Percentiles rank a stretch among this genome's conserved stretches.
These are phyloP conservation scores for Posidonia oceanica DNA, from an alignment of 116 monocot genomes.

Conservation along the genomic window DNA sequence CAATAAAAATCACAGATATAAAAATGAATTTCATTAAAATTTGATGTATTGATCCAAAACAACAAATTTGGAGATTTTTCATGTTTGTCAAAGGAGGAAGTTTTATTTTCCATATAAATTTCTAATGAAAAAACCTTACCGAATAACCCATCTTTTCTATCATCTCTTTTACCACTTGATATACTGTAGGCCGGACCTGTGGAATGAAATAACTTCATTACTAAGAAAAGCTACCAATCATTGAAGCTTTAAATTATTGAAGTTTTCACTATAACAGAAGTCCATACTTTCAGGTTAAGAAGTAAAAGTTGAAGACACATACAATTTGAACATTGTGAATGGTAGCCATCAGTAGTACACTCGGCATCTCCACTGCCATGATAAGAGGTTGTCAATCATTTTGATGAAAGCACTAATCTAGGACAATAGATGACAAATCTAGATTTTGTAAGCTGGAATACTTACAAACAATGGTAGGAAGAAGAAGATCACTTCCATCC, in stretches of 20 bases:
- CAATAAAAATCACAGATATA: too few relatives aligned
- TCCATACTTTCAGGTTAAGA: background rate
- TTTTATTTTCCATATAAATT: background rate
- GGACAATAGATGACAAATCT: background rate
- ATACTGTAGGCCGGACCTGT: slow-evolving; percentile 90
- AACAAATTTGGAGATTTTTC: background rate
- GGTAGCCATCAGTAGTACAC: slow-evolving; percentile 78
- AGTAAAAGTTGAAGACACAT: slow-evolving; percentile 12
- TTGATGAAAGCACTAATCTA: background rate
- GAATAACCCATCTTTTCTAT: slow-evolving; percentile 92
- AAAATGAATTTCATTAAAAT: too few relatives aligned
- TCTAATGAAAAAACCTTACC: slow-evolving; percentile 25
- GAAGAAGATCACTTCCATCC: slow-evolving; percentile 83
- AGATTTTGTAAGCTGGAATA: slow-evolving; percentile 4
- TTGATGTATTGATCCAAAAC: background rate
- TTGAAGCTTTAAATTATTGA: too few relatives aligned
- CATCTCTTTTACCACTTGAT: slow-evolving; percentile 88
- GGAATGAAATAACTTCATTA: slow-evolving; percentile 9
- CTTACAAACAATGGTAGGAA: slow-evolving; percentile 93
- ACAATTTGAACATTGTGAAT: slow-evolving; percentile 81
- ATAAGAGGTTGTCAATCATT: slow-evolving; percentile 1
- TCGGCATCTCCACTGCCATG: slow-evolving; percentile 86
- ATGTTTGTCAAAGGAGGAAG: background rate
- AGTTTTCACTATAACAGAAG: too few relatives aligned
- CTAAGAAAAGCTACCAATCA: background rate